A percentile compares a stretch with the other conserved stretches of the same genome.
Evolutionary conservation across 345 rosid species (phyloP).

Genomic region (Luvunga scandens): DNA sequence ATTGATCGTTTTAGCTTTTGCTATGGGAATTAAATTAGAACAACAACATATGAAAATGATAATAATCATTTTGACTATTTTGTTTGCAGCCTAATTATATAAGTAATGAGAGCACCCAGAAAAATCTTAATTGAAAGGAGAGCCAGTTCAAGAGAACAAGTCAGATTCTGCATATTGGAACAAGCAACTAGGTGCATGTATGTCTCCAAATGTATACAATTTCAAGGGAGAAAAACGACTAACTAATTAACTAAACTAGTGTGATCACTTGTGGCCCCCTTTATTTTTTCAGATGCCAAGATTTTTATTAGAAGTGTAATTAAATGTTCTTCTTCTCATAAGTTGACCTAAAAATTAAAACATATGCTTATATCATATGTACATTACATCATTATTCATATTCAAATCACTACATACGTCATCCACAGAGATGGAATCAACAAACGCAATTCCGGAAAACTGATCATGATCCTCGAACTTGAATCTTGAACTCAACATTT

Average conservation of each 20-base stretch:
- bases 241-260: background rate
- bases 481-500: conserved; percentile 45
- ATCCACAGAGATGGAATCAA: conserved; percentile 33
- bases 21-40: background rate
- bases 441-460: conserved; percentile 40
- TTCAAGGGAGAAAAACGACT: background rate
- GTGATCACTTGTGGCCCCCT: background rate
- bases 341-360: conserved; percentile 5
- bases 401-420: conserved; percentile 38
- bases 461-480: conserved; percentile 43
- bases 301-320: conserved; percentile 11
- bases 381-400: conserved; percentile 38
- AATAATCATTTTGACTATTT: background rate
- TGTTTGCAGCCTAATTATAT: too few relatives aligned
- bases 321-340: conserved; percentile 26
- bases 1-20: background rate
- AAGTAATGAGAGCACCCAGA: too few relatives aligned
- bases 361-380: conserved; percentile 33
- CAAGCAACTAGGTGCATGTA: background rate
- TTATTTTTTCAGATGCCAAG: background rate
- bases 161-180: background rate
- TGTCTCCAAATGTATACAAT: background rate
- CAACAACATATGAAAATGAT: background rate
- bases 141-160: too few relatives aligned
- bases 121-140: too few relatives aligned